Conservation (phyloP, 2,329 filamentous ascomycete species). For the Microdochium nivale region DNA sequence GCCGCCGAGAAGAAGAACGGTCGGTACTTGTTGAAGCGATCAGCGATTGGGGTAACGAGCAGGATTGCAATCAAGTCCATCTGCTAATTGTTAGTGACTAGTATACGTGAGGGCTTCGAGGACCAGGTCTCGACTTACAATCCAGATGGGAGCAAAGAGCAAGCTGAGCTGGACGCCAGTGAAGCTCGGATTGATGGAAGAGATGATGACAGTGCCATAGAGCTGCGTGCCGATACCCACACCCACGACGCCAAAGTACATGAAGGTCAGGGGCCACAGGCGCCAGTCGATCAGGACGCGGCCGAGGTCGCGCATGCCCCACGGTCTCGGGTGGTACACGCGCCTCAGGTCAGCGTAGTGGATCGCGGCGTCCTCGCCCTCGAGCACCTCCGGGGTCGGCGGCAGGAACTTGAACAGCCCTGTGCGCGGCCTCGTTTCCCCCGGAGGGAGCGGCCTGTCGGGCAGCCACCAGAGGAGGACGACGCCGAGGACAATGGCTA, state of each 20-base stretch:
- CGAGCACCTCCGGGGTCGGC: slow-evolving; percentile 59
- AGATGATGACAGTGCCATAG: slow-evolving; percentile 82
- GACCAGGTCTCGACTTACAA: slow-evolving; percentile 43
- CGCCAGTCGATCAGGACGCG: slow-evolving; percentile 76
- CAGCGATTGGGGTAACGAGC: slow-evolving; percentile 74
- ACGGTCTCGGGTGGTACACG: slow-evolving; percentile 68
- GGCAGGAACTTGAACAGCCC: slow-evolving; percentile 60
- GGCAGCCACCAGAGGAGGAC: slow-evolving; percentile 83
- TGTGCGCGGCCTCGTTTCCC: slow-evolving; percentile 42
- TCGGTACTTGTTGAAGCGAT: slow-evolving; percentile 75
- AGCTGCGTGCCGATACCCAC: slow-evolving; percentile 86
- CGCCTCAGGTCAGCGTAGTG: slow-evolving; percentile 78
- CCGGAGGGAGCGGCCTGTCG: slow-evolving; percentile 69
- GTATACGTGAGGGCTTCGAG: neutral
- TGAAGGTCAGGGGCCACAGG: slow-evolving; percentile 74
- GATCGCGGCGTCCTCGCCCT: slow-evolving; percentile 66
- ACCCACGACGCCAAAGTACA: slow-evolving; percentile 94
- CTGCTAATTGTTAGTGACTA: slow-evolving; percentile 25
- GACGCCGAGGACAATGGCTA: slow-evolving; percentile 64
- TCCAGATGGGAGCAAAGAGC: slow-evolving; percentile 86
- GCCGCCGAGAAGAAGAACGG: slow-evolving; percentile 74
- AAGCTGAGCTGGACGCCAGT: slow-evolving; percentile 70
- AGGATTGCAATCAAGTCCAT: slow-evolving; percentile 86
- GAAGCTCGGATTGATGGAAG: slow-evolving; percentile 64
- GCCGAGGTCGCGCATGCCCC: slow-evolving; percentile 63